phyloP scores from a whole-genome alignment of 2,329 filamentous ascomycete genomes.

The Fusarium sp. region DNA sequence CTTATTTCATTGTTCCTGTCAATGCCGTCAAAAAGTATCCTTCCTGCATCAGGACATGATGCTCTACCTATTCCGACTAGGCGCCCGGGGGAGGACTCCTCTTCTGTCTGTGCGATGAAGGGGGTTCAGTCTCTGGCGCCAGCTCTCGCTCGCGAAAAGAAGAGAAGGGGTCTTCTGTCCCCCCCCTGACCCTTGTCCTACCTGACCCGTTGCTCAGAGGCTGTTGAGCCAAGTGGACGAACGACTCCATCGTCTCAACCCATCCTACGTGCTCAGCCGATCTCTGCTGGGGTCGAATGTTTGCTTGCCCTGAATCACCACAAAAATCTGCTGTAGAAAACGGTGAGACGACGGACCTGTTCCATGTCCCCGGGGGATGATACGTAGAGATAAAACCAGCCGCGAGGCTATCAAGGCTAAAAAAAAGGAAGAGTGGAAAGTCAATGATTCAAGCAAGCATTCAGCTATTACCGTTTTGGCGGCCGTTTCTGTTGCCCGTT shows the following conservation, averaged over 20 bases:
- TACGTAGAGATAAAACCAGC: background rate
- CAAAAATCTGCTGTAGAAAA: background rate
- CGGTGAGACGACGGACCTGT: background rate
- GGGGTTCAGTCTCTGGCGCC: conserved; percentile 3
- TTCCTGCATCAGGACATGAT: conserved; percentile 4
- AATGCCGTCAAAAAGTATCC: conserved; percentile 2
- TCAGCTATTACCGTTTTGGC: conserved; percentile 7
- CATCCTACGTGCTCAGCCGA: conserved; percentile 10
- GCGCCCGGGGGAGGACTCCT: conserved; percentile 5
- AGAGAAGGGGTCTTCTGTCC: background rate
- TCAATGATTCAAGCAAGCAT: conserved; percentile 31
- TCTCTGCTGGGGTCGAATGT: conserved; percentile 14
- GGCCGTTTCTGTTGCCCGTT: conserved; percentile 27
- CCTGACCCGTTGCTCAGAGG: conserved; percentile 2
- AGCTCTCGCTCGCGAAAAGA: background rate
- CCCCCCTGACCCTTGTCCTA: conserved; percentile 29
- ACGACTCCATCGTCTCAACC: conserved; percentile 16
- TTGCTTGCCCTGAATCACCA: conserved; percentile 21
- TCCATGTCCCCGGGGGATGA: background rate
- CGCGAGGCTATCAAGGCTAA: background rate
- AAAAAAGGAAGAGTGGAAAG: background rate
- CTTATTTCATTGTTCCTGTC: conserved; percentile 21
- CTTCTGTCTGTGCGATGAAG: conserved; percentile 15
- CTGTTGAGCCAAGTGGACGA: conserved; percentile 8
- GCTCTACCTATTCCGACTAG: conserved; percentile 1